These are phyloP conservation scores for Polytrichum formosum DNA, from an alignment of 225 moss, liverwort and hornwort genomes.

Conservation along the genomic window DNA sequence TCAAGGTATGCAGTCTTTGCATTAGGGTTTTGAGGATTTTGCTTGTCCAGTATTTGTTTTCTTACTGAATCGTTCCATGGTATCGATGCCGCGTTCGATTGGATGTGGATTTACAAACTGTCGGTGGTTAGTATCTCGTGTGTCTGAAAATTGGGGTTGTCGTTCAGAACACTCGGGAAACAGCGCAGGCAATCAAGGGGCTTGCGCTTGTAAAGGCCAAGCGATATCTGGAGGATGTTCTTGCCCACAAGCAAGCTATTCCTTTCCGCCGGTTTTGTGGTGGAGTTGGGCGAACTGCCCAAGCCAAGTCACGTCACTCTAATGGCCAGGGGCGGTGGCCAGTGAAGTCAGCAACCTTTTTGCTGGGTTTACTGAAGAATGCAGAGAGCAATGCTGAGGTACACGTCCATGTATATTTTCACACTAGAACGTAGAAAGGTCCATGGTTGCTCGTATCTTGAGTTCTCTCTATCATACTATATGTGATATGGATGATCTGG, in stretches of 20 bases:
- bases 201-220: conserved; percentile 64
- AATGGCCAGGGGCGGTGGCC: conserved; percentile 78
- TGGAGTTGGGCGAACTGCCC: conserved; percentile 69
- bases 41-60: not conserved
- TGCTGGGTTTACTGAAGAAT: conserved; percentile 65
- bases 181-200: conserved; percentile 74
- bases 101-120: not conserved
- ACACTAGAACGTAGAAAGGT: too few species aligned
- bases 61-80: not conserved
- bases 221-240: conserved; percentile 67
- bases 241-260: conserved; percentile 71
- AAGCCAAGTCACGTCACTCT: conserved; percentile 68
- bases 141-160: not conserved
- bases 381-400: conserved; percentile 78
- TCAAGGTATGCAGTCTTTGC: conserved; percentile 21
- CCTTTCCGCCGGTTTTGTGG: conserved; percentile 73
- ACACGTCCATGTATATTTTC: not conserved
- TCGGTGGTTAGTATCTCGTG: not conserved
- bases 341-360: conserved; percentile 68
- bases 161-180: conserved; percentile 60
- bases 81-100: too few species aligned
- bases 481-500: not conserved
- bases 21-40: not conserved
- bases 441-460: too few species aligned
- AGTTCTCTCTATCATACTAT: not conserved